Evolutionary conservation across 139 green algal species (phyloP).

Genomic region (Chlamydomonas schloesseri): DNA sequence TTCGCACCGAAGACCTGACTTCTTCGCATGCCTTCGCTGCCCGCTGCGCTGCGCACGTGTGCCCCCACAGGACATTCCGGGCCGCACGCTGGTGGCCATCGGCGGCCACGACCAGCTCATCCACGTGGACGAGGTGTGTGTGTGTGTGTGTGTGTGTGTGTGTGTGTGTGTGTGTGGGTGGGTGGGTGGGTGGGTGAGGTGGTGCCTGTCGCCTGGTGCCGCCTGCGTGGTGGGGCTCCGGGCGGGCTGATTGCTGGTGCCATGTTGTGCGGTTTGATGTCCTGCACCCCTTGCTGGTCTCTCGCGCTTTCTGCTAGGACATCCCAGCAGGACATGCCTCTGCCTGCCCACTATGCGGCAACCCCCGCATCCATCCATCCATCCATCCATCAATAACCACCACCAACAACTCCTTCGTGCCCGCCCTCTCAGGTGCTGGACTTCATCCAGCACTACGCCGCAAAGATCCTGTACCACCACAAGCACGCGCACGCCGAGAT

Average conservation of each 20-base stretch:
- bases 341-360: too few species aligned
- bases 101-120: slow-evolving; percentile 65
- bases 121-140: slow-evolving; percentile 54
- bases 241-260: too few species aligned
- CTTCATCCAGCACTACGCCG: slow-evolving; percentile 46
- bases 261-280: too few species aligned
- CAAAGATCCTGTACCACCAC: slow-evolving; percentile 49
- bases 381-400: neutral
- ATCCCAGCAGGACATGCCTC: too few species aligned
- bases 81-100: slow-evolving; percentile 53
- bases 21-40: too few species aligned
- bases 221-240: too few species aligned
- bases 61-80: slow-evolving; percentile 49
- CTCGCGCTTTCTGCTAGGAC: too few species aligned
- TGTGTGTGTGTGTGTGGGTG: neutral
- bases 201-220: neutral
- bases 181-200: neutral
- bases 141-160: neutral
- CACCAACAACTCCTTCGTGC: neutral
- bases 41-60: too few species aligned
- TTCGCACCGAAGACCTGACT: too few species aligned
- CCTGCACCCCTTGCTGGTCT: too few species aligned
- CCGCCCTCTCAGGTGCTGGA: slow-evolving; percentile 24
- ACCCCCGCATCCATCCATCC: neutral
- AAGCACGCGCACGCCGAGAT: slow-evolving; percentile 28